Evolutionary conservation across 768 basidiomycete genomes (phyloP), one percentile per base, ranked within the genome.

Genomic region (Rubroboletus pulcherrimus): DNA sequence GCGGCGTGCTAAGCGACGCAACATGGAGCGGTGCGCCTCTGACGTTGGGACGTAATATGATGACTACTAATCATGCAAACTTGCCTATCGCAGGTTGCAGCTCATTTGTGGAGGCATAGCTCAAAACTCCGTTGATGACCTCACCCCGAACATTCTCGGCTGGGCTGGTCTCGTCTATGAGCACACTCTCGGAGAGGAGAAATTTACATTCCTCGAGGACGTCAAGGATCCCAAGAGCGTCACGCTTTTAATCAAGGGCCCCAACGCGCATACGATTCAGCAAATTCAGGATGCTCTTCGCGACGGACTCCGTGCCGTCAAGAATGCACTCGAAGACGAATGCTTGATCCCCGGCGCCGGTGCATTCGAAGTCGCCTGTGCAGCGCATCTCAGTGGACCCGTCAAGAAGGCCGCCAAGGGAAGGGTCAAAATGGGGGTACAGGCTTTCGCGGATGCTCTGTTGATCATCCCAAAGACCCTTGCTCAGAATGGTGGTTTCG

Each of bases 141-240:
- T 99, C 48, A 85, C 84, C 2, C 93, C 96, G 14, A 87, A 89
- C 51, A 80, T 93, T 34, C 85, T 99, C 48, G 97, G 97, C 33
- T 97, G 92, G 89, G 97, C 97, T 40, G 97, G 97, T 9, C 85
- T 98, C 58, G 93, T 99, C 31, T 99, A 99, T 76, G 97, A 99
- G 74, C 94, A 98, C 74, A 98, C 95, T 19, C 83, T 99, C 33
- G 97, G 97, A 61, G 97, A 99, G 75, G 97, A 99, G 69, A 99
- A 98, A 70, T 99, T 81, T 73, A 99, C 97, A 0, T 98, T 98
- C 69, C 78, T 99, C 53, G 97, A 98, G 73, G 91, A 99, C 60
- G 96, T 98, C 72, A 92, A 89, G 74, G 84, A 88, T 57, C 96
- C 97, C 30, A 95, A 91, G 79, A 89, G 86, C 54, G 97, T 98